Conservation (phyloP, 2,329 filamentous ascomycete species). For the Metarhizium sp. region DNA sequence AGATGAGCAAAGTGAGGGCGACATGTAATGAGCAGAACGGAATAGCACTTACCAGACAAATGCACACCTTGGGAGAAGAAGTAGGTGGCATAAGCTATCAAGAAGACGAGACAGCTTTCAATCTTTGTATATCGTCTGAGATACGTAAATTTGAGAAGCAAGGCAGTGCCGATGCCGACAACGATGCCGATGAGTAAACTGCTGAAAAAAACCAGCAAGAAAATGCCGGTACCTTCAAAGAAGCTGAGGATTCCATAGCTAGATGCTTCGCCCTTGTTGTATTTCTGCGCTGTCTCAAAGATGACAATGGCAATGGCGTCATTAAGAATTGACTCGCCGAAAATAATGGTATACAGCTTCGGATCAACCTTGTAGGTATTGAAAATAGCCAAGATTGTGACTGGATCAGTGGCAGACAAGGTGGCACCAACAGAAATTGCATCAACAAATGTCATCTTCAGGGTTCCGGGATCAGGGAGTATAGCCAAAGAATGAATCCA, state of each 20-base stretch:
- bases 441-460: constrained; percentile 86
- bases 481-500: constrained; percentile 78
- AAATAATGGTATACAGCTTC: constrained; percentile 97
- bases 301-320: constrained; percentile 98
- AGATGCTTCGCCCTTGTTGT: constrained; percentile 65
- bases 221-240: constrained; percentile 86
- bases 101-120: constrained; percentile 85
- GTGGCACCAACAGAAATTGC: constrained; percentile 95
- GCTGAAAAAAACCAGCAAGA: constrained; percentile 92
- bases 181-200: constrained; percentile 82
- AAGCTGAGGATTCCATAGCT: constrained; percentile 72
- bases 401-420: constrained; percentile 90
- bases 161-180: constrained; percentile 77
- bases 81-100: constrained; percentile 94
- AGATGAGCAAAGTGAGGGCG: neutral
- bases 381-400: constrained; percentile 97
- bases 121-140: constrained; percentile 90
- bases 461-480: constrained; percentile 73
- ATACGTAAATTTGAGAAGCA: constrained; percentile 90
- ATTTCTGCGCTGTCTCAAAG: constrained; percentile 94
- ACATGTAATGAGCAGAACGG: neutral
- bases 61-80: constrained; percentile 95
- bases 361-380: constrained; percentile 99
- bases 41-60: constrained; percentile 68
- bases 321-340: constrained; percentile 95